These are phyloP conservation scores for Ogataea hybrid DNA, from an alignment of 1,139 yeast species.

Conservation along the genomic window DNA sequence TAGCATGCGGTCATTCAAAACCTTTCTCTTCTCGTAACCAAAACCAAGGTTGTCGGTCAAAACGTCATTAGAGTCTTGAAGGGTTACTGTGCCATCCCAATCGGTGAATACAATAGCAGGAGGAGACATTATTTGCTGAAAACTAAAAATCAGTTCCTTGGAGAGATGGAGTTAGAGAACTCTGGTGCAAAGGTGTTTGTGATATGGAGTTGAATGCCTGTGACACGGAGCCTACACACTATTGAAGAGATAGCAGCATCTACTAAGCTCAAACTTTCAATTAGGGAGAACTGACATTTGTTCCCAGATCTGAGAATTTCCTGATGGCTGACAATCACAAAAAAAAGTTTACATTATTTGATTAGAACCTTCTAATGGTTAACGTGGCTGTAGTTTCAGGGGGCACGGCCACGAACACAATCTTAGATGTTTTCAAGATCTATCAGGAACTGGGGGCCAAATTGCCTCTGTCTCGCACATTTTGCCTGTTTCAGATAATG, in stretches of 20 bases:
- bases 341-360: not conserved
- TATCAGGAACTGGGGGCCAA: constrained; percentile 28
- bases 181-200: constrained; percentile 7
- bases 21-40: constrained; percentile 66
- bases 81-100: constrained; percentile 96
- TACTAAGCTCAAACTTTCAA: too few relatives aligned
- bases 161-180: not conserved
- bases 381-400: constrained; percentile 57
- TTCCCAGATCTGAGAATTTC: not conserved
- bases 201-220: too few relatives aligned
- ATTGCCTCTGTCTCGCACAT: constrained; percentile 49
- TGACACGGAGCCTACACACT: too few relatives aligned
- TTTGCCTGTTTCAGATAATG: constrained; percentile 87
- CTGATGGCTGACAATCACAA: not conserved
- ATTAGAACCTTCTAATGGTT: constrained; percentile 12
- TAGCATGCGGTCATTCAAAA: constrained; percentile 69
- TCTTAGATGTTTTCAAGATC: constrained; percentile 48
- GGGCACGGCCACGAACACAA: constrained; percentile 72
- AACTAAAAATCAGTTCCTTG: not conserved
- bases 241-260: too few relatives aligned
- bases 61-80: constrained; percentile 88
- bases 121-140: constrained; percentile 3
- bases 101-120: constrained; percentile 88
- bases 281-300: too few relatives aligned
- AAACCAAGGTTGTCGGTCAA: constrained; percentile 88